phyloP scores from a whole-genome alignment of 768 basidiomycete species.

The Naganishia vaughanmartiniae region DNA sequence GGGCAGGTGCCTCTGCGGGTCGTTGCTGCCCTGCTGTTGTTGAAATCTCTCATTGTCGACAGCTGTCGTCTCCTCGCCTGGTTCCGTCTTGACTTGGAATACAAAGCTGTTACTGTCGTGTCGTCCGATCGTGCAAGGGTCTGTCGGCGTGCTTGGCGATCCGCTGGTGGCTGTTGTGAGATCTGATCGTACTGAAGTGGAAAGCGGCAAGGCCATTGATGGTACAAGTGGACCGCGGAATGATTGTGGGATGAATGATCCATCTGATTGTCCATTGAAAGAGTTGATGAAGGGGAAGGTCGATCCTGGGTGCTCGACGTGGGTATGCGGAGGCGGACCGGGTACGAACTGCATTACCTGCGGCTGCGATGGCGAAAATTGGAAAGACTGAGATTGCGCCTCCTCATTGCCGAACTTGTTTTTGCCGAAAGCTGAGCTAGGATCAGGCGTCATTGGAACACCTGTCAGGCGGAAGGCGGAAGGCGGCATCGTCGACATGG shows the following conservation, averaged over 20 bases:
- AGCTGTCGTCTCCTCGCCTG: neutral
- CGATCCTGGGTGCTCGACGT: neutral
- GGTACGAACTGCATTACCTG: neutral
- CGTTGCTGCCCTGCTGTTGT: neutral
- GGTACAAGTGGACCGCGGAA: neutral
- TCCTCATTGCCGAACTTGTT: neutral
- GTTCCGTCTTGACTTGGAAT: neutral
- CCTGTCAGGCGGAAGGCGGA: neutral
- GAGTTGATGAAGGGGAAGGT: neutral
- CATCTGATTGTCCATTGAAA: neutral
- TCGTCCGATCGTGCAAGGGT: neutral
- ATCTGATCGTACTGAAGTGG: constrained; percentile 1
- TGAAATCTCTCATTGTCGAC: neutral
- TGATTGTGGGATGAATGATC: neutral
- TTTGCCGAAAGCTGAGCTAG: neutral
- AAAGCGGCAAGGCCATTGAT: neutral
- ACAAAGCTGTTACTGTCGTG: constrained; percentile 1
- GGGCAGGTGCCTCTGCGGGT: neutral
- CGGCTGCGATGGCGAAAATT: neutral
- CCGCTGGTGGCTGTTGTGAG: neutral
- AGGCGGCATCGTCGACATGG: neutral
- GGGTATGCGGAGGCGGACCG: neutral
- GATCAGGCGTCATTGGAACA: neutral
- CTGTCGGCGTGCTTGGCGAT: neutral
- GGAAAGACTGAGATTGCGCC: neutral